A percentile compares a stretch with the other conserved stretches of the same genome.
Conservation (phyloP, 2,329 filamentous ascomycete genomes). For the Acrocalymma vagum region DNA sequence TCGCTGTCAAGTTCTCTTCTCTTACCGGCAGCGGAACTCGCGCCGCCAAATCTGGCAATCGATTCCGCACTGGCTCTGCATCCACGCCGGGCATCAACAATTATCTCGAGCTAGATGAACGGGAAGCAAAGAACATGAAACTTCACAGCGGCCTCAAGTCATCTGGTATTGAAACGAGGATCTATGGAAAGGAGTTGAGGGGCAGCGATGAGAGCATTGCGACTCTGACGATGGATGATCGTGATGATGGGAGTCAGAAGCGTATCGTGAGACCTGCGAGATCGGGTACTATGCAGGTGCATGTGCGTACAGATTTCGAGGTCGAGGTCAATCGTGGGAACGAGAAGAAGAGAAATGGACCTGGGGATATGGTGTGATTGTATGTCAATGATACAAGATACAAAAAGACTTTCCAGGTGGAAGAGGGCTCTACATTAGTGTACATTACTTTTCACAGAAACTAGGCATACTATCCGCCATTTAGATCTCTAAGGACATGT, state of each 20-base stretch:
- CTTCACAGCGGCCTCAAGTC: conserved; percentile 11
- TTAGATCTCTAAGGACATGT: no score
- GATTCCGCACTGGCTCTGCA: conserved; percentile 1
- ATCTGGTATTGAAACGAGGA: conserved; percentile 18
- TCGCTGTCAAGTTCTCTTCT: conserved; percentile 12
- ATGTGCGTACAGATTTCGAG: conserved; percentile 16
- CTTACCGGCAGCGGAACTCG: conserved; percentile 13
- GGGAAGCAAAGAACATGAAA: conserved; percentile 8
- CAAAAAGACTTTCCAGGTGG: no score
- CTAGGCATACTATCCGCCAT: no score
- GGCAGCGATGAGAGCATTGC: conserved; percentile 10
- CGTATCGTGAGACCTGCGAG: conserved; percentile 10
- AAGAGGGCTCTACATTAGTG: no score
- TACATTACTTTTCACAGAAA: no score
- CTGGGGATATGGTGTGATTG: no score
- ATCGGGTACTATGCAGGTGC: conserved; percentile 11
- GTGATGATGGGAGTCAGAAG: conserved; percentile 16
- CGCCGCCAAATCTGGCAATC: conserved; percentile 8
- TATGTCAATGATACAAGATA: no score
- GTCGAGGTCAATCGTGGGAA: conserved; percentile 14
- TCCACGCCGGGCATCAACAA: no score
- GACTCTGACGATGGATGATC: conserved; percentile 13
- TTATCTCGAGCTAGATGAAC: conserved; percentile 17
- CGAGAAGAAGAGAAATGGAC: conserved; percentile 1
- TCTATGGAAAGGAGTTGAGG: conserved; percentile 15